Percentiles rank a stretch among this genome's conserved stretches.
These are phyloP conservation scores for Lasiodiplodia gonubiensis DNA, from an alignment of 2,329 filamentous ascomycete genomes.

Conservation along the genomic window DNA sequence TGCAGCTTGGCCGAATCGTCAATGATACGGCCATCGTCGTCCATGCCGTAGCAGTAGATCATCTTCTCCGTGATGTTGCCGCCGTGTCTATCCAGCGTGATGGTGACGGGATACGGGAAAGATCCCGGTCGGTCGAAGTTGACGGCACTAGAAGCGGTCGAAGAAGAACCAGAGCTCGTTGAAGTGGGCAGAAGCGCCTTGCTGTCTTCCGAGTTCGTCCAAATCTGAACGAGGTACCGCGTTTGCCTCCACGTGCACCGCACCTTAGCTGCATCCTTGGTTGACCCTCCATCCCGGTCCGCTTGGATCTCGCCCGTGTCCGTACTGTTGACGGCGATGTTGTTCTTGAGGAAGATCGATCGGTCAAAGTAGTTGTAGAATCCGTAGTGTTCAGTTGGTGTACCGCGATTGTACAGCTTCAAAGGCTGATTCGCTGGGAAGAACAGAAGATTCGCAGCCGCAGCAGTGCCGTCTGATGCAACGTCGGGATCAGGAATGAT, in stretches of 20 bases:
- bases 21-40: constrained; percentile 55
- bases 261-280: constrained; percentile 52
- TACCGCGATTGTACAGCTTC: constrained; percentile 81
- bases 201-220: constrained; percentile 57
- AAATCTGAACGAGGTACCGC: constrained; percentile 66
- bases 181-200: constrained; percentile 40
- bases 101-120: constrained; percentile 66
- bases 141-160: constrained; percentile 46
- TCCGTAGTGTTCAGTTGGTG: constrained; percentile 83
- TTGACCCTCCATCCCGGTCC: constrained; percentile 58
- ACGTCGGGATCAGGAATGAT: constrained; percentile 69
- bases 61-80: constrained; percentile 60
- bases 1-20: constrained; percentile 54
- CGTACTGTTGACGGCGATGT: constrained; percentile 52
- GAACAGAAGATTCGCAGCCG: constrained; percentile 74
- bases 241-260: constrained; percentile 67
- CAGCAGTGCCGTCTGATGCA: constrained; percentile 72
- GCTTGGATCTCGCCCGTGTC: constrained; percentile 48
- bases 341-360: constrained; percentile 77
- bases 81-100: constrained; percentile 66
- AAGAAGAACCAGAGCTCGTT: constrained; percentile 35
- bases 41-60: constrained; percentile 65
- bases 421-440: constrained; percentile 74
- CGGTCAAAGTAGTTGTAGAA: constrained; percentile 94
- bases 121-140: constrained; percentile 60